These are phyloP conservation scores for Solanum lycopersicoides DNA, from an alignment of 257 asterid genomes.

Conservation along the genomic window DNA sequence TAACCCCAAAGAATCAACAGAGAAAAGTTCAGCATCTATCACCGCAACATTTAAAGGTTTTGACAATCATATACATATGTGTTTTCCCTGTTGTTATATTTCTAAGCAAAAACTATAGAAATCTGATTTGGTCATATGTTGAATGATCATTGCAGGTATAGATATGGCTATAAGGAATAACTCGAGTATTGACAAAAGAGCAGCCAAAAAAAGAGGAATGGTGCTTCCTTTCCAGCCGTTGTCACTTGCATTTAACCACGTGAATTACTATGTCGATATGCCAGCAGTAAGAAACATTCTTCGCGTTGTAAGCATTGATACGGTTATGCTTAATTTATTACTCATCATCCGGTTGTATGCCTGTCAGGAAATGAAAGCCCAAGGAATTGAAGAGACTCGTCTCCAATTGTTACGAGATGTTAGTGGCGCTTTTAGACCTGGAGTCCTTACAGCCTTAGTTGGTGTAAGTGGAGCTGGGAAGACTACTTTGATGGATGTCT, in stretches of 20 bases:
- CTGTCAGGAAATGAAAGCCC: constrained; percentile 62
- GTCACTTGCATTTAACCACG: constrained; percentile 76
- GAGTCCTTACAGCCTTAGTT: constrained; percentile 74
- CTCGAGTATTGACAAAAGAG: constrained; percentile 3
- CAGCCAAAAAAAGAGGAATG: constrained; percentile 56
- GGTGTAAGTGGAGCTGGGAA: constrained; percentile 95
- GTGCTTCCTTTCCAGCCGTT: constrained; percentile 87
- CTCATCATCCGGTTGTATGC: background rate
- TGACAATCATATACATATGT: background rate
- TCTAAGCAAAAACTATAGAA: too few relatives aligned
- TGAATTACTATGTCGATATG: constrained; percentile 91
- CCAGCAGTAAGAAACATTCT: constrained; percentile 59
- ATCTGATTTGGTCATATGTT: background rate
- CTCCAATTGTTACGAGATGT: constrained; percentile 70
- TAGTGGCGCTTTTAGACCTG: constrained; percentile 84
- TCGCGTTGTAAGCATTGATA: background rate
- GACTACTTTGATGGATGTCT: constrained; percentile 83
- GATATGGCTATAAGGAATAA: constrained; percentile 28
- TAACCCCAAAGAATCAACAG: background rate
- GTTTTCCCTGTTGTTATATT: too few relatives aligned
- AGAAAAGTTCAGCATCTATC: constrained; percentile 19
- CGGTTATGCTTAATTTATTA: background rate
- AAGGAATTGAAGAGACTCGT: constrained; percentile 58
- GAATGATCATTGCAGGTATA: constrained; percentile 23
- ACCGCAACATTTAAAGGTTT: constrained; percentile 36